Base-by-base conservation (phyloP, 2,329 filamentous ascomycete genomes). In the Chrysoporthe deuterocubensis region DNA sequence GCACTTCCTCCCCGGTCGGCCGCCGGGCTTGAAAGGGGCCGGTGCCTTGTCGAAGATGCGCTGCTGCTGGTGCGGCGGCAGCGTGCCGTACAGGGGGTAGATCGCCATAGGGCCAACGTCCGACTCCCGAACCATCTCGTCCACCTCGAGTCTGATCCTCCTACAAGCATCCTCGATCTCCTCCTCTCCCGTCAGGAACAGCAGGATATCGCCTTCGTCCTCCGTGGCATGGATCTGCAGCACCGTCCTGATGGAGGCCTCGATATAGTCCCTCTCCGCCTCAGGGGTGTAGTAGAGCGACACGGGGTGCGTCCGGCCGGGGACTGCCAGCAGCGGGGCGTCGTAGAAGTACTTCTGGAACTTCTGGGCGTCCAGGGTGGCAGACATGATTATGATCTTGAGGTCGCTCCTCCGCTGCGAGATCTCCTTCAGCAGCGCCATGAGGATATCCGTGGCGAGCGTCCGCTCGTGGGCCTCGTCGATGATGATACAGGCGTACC, bases 381-480 rank as follows among this genome's bases (percentile, higher is more conserved):
- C 96, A 76, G 95, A 98, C 90, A 98, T 99, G 85, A 99, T 96
- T 76, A 99, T 96, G 76, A 99, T 92, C 84, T 99, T 99, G 75
- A 99, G 85, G 78, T 99, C 96, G 4, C 92, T 87, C 68, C 96
- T 87, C 74, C 94, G 89, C 73, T 85, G 80, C 44, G 94, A 89
- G 54, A 98, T 90, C 76, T 97, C 92, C 83, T 99, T 99, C 70
- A 99, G 83, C 68, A 99, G 85, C 66, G 94, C 96, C 92, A 99
- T 98, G 68, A 99, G 85, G 71, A 99, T 96, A 84, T 99, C 96
- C 9, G 96, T 99, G 32, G 95, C 93, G 70, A 99, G 90, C 0
- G 96, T 99, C 78, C 96, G 89, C 81, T 99, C 96, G 89, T 99
- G 96, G 65, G 96, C 96, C 80, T 99, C 96, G 79, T 99, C 96